Evolutionary conservation across 2,329 filamentous ascomycete species (phyloP), one percentile per base, ranked within the genome.

Genomic region (Colletotrichum sp.): DNA sequence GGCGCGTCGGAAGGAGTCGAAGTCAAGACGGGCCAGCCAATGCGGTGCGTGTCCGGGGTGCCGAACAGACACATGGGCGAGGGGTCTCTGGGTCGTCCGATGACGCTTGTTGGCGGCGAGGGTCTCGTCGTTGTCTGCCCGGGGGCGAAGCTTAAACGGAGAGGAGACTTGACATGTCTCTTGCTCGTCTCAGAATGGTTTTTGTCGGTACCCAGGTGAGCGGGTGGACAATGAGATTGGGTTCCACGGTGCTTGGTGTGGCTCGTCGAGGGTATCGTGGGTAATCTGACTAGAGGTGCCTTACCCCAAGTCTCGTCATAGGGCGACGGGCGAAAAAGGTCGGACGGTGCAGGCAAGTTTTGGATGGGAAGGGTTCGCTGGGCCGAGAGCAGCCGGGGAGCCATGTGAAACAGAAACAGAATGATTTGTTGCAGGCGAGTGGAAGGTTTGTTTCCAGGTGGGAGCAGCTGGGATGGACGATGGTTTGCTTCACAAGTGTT

Each of bases 141-240:
- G 32, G 26, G 39, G 18, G 34, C 55, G 62, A 72, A 72, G 63
- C 62, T 68, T 72, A 68, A 63, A 67, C 36, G 36, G 16, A 72
- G 62, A 72, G 36, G 39, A 72, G 62, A 72, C 72, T 72, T 62
- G 52, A 49, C 52, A 44, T 44, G 73, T 75, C 72, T 75, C 62
- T 72, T 67, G 62, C 28, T 39, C 39, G 72, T 75, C 62, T 75
- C 63, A 69, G 69, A 52, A 21, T 3, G 44, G 44, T 52, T 52
- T 52, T 52, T 52, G 44, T 52, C n/a, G 44, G 44, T 52, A 21
- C 12, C 16, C 55, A 26, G 55, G 24, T 30, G 24, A 26, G 55
- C 26, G 24, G 24, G 24, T 59, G 26, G 55, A 30, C 44, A 24
- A 21, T 52, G n/a, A 52, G n/a, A 52, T 52, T 52, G 44, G 44